Percentiles rank a stretch among this genome's conserved stretches.
Evolutionary conservation across 179 eudicot species (phyloP).

Genomic region (Heliamphora pulchella): DNA sequence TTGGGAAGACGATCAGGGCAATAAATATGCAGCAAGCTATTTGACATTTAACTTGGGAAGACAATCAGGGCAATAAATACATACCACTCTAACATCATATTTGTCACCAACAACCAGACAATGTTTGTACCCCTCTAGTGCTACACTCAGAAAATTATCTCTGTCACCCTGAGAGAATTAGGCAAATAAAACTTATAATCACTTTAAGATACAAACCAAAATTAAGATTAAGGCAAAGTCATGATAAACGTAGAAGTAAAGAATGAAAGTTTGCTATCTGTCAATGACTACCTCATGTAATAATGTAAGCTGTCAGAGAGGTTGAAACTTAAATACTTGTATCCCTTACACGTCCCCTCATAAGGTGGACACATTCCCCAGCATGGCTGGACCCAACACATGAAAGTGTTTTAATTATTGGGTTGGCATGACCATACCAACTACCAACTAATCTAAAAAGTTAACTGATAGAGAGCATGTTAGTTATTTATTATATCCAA

Average conservation of each 20-base stretch:
- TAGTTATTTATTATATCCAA: background rate
- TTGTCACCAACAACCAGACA: conserved; percentile 91
- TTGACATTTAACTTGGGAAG: background rate
- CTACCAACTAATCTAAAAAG: background rate
- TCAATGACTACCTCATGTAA: background rate
- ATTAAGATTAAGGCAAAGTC: conserved; percentile 4
- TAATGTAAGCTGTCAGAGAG: conserved; percentile 4
- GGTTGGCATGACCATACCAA: background rate
- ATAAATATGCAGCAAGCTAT: background rate
- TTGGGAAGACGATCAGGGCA: background rate
- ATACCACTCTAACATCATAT: conserved; percentile 96
- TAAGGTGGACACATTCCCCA: background rate
- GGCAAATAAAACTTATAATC: conserved; percentile 7
- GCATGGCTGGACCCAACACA: background rate
- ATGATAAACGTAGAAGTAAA: conserved; percentile 5
- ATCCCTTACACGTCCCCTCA: background rate
- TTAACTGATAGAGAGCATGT: background rate
- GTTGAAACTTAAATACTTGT: background rate
- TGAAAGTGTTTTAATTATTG: background rate
- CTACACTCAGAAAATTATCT: conserved; percentile 74
- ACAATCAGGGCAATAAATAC: background rate
- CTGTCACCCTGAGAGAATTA: conserved; percentile 67
- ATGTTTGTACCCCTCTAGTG: conserved; percentile 76
- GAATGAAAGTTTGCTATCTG: background rate
- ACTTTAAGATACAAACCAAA: conserved; percentile 4